phyloP scores from a whole-genome alignment of 805 yeast genomes.

The Yamadazyma sp. region DNA sequence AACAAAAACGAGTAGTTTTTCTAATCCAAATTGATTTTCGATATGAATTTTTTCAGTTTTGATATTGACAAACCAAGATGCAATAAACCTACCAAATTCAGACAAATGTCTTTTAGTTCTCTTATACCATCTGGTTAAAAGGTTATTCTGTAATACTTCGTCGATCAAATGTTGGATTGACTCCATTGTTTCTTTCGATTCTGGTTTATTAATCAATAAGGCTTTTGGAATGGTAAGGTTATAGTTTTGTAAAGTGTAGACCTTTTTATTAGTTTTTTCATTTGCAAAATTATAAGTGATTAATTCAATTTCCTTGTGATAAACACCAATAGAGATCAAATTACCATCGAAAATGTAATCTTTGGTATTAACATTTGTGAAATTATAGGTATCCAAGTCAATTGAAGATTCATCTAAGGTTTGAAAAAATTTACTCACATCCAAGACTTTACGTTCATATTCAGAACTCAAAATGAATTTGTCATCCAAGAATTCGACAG shows the following conservation, averaged over 20 bases:
- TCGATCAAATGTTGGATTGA: constrained; percentile 31
- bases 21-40: constrained; percentile 25
- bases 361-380: constrained; percentile 1
- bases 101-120: constrained; percentile 31
- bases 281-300: constrained; percentile 4
- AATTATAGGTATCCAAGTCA: constrained; percentile 10
- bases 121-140: constrained; percentile 24
- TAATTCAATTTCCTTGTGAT: constrained; percentile 1
- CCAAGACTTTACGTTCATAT: constrained; percentile 10
- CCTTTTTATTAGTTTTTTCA: constrained; percentile 1
- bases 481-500: constrained; percentile 3
- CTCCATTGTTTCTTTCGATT: constrained; percentile 22
- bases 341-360: constrained; percentile 10
- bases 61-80: constrained; percentile 12
- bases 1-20: constrained; percentile 28
- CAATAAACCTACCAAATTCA: constrained; percentile 28
- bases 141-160: constrained; percentile 19
- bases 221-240: constrained; percentile 8
- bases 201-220: constrained; percentile 27
- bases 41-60: constrained; percentile 7
- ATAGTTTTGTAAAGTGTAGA: constrained; percentile 4
- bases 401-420: constrained; percentile 11
- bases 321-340: constrained; percentile 5
- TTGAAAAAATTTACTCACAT: constrained; percentile 7
- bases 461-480: constrained; percentile 8